Base-by-base conservation (phyloP, 805 yeast genomes). In the Spathaspora girioi region DNA sequence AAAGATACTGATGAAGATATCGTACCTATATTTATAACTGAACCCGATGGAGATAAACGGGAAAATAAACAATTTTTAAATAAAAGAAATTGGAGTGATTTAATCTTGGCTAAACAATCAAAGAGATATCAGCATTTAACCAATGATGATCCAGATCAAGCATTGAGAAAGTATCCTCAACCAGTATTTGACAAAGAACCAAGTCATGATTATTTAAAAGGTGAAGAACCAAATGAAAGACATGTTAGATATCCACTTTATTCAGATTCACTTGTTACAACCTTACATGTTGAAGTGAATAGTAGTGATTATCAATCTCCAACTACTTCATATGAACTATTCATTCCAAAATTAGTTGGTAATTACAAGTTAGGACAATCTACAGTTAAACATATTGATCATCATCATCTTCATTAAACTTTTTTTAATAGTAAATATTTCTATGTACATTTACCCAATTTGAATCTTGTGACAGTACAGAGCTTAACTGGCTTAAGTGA, bases 261-360 rank as follows among this genome's bases (percentile, higher is more conserved):
- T 12, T 67, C 69, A 7, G 80, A 80, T 45, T 78, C 89, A 7
- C 65, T 91, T 43, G 82, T 86, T 3, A 81, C 89, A 2, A 82
- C 89, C 0, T 67, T 91, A 38, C 90, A 86, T 58, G 86, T 89
- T 43, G 97, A 91, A 64, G 76, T 75, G 47, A 84, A 88, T 54
- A 73, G 75, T 12, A 58, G 56, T 2, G 75, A 81, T 52, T 55
- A 69, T 0, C 64, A 71, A 3, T 81, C 87, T 27, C 67, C 74
- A 27, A 84, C 93, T 1, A 75, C 75, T 23, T 84, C 76, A 38
- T 92, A 89, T 66, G 87, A 86, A 59, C 65, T 89, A 44, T 69
- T 85, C 48, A 80, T 92, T 53, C 97, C 97, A 1, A 77, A 76
- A 38, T 68, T 83, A 48, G 59, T 63, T 14, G 76, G 66, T 3